These are phyloP conservation scores for Annulohypoxylon nitens DNA, from an alignment of 495 filamentous ascomycete genomes.

Conservation along the genomic window DNA sequence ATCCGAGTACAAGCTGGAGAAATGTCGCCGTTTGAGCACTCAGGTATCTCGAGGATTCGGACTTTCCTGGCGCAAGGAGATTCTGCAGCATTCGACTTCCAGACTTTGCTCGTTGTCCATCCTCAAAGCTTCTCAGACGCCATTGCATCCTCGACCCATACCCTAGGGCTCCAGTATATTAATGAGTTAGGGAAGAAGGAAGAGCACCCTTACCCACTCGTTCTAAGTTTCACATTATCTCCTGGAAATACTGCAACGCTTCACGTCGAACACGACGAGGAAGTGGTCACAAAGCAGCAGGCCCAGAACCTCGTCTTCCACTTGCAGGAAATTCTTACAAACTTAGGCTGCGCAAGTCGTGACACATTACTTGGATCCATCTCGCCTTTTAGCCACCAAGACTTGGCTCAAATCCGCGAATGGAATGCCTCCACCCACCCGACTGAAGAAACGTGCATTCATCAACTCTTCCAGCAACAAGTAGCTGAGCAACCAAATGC, in stretches of 20 bases:
- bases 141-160: not conserved
- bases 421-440: not conserved
- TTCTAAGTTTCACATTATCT: not conserved
- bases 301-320: not conserved
- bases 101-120: not conserved
- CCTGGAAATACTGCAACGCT: not conserved
- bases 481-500: not conserved
- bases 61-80: not conserved
- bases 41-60: not conserved
- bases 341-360: not conserved
- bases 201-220: not conserved
- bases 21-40: not conserved
- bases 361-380: not conserved
- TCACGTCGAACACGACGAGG: not conserved
- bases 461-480: not conserved
- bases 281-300: not conserved
- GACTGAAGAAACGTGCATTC: not conserved
- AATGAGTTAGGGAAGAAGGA: not conserved
- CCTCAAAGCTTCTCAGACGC: slow-evolving; percentile 1
- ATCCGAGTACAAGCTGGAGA: not conserved
- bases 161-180: not conserved
- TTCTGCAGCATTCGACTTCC: not conserved
- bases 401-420: slow-evolving; percentile 1
- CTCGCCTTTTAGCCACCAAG: not conserved
- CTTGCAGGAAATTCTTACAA: not conserved